phyloP scores from a whole-genome alignment of 768 basidiomycete genomes.

The Serendipita sp. region DNA sequence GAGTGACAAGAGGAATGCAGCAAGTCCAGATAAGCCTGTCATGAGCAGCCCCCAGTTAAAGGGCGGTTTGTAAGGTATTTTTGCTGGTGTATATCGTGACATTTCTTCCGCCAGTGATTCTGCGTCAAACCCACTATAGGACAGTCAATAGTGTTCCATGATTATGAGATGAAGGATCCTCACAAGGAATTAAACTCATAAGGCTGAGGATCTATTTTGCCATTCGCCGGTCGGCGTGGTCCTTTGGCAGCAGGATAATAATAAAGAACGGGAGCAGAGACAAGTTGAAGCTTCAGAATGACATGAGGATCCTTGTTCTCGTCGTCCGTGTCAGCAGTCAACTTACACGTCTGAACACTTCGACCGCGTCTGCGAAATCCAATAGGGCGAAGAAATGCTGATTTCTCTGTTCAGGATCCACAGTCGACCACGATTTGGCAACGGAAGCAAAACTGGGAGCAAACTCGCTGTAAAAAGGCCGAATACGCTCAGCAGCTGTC shows the following conservation, averaged over 20 bases:
- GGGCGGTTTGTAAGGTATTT: constrained; percentile 70
- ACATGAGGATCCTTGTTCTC: background rate
- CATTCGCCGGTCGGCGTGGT: constrained; percentile 41
- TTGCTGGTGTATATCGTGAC: constrained; percentile 55
- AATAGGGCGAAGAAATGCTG: constrained; percentile 84
- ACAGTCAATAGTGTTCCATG: background rate
- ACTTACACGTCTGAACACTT: constrained; percentile 65
- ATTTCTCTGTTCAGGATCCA: constrained; percentile 44
- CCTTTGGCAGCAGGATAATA: constrained; percentile 63
- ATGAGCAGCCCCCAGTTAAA: constrained; percentile 51
- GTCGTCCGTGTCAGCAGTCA: background rate
- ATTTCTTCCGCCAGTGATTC: constrained; percentile 61
- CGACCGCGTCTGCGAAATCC: constrained; percentile 68
- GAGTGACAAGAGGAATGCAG: constrained; percentile 35
- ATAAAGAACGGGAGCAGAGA: constrained; percentile 71
- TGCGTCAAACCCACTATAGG: constrained; percentile 68
- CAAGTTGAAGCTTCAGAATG: constrained; percentile 48
- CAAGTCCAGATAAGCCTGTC: constrained; percentile 29
- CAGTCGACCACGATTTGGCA: constrained; percentile 65
- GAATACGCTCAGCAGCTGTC: background rate
- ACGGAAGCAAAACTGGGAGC: constrained; percentile 70
- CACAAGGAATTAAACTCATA: constrained; percentile 65
- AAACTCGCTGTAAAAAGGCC: constrained; percentile 45
- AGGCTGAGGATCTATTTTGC: constrained; percentile 39
- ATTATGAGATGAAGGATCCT: constrained; percentile 14